Base-by-base conservation (phyloP, 441 rosid species). In the Mallotus repandus region DNA sequence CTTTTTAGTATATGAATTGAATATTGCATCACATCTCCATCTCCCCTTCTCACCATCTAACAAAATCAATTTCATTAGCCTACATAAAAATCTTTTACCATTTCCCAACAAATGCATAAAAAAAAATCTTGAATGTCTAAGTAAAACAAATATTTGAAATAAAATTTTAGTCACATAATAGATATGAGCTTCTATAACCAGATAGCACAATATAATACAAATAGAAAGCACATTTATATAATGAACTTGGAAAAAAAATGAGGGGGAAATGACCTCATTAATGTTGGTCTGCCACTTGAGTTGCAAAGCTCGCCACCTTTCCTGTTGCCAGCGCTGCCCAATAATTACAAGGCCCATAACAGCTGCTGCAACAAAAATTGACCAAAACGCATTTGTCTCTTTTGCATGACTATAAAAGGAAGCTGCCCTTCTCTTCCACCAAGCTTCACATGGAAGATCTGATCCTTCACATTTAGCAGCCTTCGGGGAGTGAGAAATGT, bases 241-340 rank as follows among this genome's bases (percentile, higher is more conserved):
- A 49, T 35, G 22, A 38, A 53, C 5, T 46, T 9, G 11, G 12
- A 13, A 56, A n/a, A 14, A 38, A n/a, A 38, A 15, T 22, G 12
- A 35, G 48, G 66, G 49, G 48, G 52, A 41, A 71, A 62, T 60
- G 76, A 96, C 99, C 97, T 93, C 97, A 48, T 84, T 80, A 50
- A 87, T 69, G 79, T 84, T 85, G 63, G 85, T 78, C n/a, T 88
- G 93, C 97, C 95, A 91, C 74, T 88, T 96, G 74, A 87, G 87
- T 56, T 91, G 97, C 89, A 93, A 80, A 78, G 82, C 82, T 73
- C 91, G 93, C 97, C 94, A 91, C 88, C 93, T 92, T 71, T 96
- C 98, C 74, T 90, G 97, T 70, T 85, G 97, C 99, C 97, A 93
- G 18, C 81, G 94, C 76, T 93, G 97, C 72, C 99, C 97, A 74